These are phyloP conservation scores for Aspergillaceae sp. DNA, from an alignment of 2,329 filamentous ascomycete species.

Conservation along the genomic window DNA sequence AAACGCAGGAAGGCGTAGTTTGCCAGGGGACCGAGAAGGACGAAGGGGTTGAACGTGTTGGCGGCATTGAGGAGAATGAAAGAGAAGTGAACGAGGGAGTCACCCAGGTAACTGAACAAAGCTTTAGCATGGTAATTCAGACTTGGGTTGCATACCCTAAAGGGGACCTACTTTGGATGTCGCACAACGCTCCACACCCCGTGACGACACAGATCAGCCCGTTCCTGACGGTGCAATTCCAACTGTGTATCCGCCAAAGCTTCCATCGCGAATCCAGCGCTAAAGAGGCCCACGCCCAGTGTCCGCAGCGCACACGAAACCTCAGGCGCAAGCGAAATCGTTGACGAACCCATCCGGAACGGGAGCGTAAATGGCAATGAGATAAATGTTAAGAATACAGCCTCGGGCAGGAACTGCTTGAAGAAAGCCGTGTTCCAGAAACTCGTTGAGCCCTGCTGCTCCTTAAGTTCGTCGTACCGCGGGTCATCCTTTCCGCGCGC, in stretches of 20 bases:
- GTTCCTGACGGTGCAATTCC: conserved; percentile 41
- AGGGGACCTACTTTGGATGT: conserved; percentile 51
- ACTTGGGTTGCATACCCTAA: no score
- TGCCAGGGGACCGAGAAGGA: conserved; percentile 47
- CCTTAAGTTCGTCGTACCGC: conserved; percentile 46
- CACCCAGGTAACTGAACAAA: conserved; percentile 49
- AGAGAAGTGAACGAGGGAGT: conserved; percentile 50
- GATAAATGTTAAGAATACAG: conserved; percentile 49
- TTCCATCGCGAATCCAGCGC: conserved; percentile 49
- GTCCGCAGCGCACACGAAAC: conserved; percentile 22
- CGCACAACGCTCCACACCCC: conserved; percentile 55
- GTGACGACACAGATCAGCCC: conserved; percentile 40
- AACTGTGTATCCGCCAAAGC: conserved; percentile 50
- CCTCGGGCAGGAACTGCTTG: conserved; percentile 50
- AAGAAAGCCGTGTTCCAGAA: conserved; percentile 53
- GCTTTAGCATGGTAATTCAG: no score
- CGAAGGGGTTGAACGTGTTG: conserved; percentile 47
- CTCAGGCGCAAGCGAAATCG: conserved; percentile 25
- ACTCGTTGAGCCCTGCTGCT: conserved; percentile 30
- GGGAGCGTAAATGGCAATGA: conserved; percentile 50
- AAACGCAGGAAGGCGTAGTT: conserved; percentile 53
- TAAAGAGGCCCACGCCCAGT: conserved; percentile 48
- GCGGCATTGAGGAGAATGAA: conserved; percentile 51
- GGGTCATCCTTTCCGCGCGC: conserved; percentile 48
- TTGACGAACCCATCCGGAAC: conserved; percentile 31